Conservation (phyloP, 2,329 filamentous ascomycete species). For the Ceratocystis cubensis region DNA sequence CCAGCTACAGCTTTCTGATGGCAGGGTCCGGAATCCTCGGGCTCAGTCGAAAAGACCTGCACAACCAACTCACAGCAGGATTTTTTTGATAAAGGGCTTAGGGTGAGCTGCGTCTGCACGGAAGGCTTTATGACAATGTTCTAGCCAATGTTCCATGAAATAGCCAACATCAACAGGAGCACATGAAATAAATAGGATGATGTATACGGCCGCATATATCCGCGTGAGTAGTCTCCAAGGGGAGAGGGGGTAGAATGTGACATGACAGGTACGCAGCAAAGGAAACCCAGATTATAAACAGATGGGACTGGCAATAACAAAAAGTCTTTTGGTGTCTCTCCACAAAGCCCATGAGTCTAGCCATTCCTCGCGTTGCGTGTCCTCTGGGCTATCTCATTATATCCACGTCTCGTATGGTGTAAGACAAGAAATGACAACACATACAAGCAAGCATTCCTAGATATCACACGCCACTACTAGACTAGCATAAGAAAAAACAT, state of each 20-base stretch:
- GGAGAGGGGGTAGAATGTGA: background rate
- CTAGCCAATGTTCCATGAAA: slow-evolving; percentile 3
- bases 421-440: background rate
- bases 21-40: slow-evolving; percentile 5
- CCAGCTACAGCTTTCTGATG: background rate
- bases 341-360: background rate
- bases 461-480: background rate
- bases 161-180: background rate
- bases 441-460: background rate
- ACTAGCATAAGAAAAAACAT: background rate
- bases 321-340: background rate
- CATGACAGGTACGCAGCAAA: background rate
- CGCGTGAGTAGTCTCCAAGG: background rate
- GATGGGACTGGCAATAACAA: background rate
- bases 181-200: background rate
- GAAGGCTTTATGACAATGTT: slow-evolving; percentile 8
- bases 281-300: background rate
- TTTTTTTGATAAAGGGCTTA: background rate
- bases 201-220: background rate
- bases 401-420: background rate
- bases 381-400: background rate
- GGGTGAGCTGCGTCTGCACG: background rate
- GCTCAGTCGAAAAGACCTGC: background rate
- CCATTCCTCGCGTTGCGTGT: background rate
- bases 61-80: slow-evolving; percentile 5